A percentile compares a stretch with the other conserved stretches of the same genome.
These are phyloP conservation scores for Bryum argenteum DNA, from an alignment of 225 moss, liverwort and hornwort species.

Conservation along the genomic window DNA sequence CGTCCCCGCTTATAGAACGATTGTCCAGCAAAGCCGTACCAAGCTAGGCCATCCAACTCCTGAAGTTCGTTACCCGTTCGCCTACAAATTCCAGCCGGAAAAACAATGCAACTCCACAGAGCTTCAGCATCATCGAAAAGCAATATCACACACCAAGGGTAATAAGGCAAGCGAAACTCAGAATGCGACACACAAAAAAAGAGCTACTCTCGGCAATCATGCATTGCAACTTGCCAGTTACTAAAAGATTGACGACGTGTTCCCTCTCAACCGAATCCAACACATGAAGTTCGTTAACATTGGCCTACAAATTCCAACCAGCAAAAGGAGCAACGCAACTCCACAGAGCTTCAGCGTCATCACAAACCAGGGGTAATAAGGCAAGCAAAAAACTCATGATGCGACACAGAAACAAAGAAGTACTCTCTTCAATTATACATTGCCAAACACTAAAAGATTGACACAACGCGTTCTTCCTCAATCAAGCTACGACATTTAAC, in stretches of 20 bases:
- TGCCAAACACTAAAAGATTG: too few species aligned
- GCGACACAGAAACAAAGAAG: too few species aligned
- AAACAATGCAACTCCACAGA: background rate
- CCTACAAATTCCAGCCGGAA: background rate
- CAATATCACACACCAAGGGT: too few species aligned
- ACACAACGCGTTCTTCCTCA: too few species aligned
- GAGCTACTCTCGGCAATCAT: too few species aligned
- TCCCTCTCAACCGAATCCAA: background rate
- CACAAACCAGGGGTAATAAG: too few species aligned
- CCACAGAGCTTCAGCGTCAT: slow-evolving; percentile 1
- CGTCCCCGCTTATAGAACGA: slow-evolving; percentile 7
- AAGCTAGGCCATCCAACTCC: slow-evolving; percentile 11
- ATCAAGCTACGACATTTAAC: background rate
- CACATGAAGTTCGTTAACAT: background rate
- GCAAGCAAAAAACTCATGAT: too few species aligned
- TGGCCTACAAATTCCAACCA: background rate
- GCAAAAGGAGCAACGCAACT: background rate
- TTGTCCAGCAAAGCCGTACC: slow-evolving; percentile 16
- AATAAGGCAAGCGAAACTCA: too few species aligned
- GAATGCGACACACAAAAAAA: too few species aligned
- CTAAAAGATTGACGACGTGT: too few species aligned
- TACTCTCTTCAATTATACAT: too few species aligned
- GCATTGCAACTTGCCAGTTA: too few species aligned
- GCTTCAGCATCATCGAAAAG: background rate
- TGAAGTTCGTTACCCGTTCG: background rate